These are phyloP conservation scores for Talaromyces sp. DNA, from an alignment of 2,329 filamentous ascomycete species.

Conservation along the genomic window DNA sequence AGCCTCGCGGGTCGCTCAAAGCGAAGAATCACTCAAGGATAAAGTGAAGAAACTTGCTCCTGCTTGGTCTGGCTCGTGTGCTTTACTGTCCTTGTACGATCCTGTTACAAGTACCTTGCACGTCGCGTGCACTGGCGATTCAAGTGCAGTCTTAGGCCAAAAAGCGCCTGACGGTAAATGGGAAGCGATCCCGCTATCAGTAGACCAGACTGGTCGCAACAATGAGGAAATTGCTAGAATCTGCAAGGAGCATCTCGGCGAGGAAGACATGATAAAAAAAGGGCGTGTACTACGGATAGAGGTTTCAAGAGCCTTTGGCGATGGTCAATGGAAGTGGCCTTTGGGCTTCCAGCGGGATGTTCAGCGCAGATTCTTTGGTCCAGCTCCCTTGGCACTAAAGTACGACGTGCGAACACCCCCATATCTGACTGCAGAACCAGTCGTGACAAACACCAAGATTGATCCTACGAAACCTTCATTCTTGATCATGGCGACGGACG, in stretches of 20 bases:
- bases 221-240: slow-evolving; percentile 57
- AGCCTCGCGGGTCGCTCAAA: slow-evolving; percentile 21
- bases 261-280: slow-evolving; percentile 56
- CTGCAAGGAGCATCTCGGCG: slow-evolving; percentile 59
- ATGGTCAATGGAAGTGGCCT: slow-evolving; percentile 67
- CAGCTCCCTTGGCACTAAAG: slow-evolving; percentile 46
- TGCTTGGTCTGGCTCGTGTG: slow-evolving; percentile 59
- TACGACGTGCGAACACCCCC: slow-evolving; percentile 53
- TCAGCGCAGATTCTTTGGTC: slow-evolving; percentile 31
- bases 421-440: slow-evolving; percentile 67
- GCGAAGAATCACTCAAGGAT: slow-evolving; percentile 24
- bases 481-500: slow-evolving; percentile 66
- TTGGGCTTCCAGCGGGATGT: slow-evolving; percentile 46
- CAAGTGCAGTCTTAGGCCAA: slow-evolving; percentile 61
- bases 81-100: slow-evolving; percentile 63
- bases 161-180: slow-evolving; percentile 44
- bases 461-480: slow-evolving; percentile 54
- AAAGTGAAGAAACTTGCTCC: slow-evolving; percentile 28
- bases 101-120: slow-evolving; percentile 53
- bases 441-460: slow-evolving; percentile 58
- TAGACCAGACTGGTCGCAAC: slow-evolving; percentile 67
- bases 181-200: slow-evolving; percentile 55
- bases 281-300: slow-evolving; percentile 63
- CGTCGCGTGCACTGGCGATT: slow-evolving; percentile 68
- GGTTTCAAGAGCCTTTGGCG: slow-evolving; percentile 67